Conservation (phyloP, 2,329 filamentous ascomycete species). For the Waltergamsia citrina region DNA sequence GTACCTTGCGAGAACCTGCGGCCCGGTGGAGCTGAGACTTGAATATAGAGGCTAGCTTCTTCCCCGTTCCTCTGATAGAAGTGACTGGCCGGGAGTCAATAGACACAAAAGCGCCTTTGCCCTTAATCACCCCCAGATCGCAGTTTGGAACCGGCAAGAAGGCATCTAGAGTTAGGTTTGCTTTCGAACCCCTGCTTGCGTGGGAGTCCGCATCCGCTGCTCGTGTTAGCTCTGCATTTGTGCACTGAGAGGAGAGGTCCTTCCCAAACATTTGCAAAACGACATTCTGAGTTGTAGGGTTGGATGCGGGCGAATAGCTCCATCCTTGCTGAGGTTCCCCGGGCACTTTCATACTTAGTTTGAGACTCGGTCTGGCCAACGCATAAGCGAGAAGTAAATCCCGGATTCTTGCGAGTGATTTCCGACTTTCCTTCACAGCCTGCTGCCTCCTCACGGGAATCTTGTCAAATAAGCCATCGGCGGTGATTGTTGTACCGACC, state of each 20-base stretch:
- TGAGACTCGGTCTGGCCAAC: slow-evolving; percentile 54
- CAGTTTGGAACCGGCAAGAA: slow-evolving; percentile 46
- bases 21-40: slow-evolving; percentile 34
- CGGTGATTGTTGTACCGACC: slow-evolving; percentile 59
- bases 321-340: slow-evolving; percentile 44
- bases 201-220: too few species aligned
- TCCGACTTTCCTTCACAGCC: slow-evolving; percentile 46
- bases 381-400: slow-evolving; percentile 54
- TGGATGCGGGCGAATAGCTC: slow-evolving; percentile 49
- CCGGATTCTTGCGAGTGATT: slow-evolving; percentile 47
- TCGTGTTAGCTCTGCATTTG: slow-evolving; percentile 11
- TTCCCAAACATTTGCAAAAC: slow-evolving; percentile 53
- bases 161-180: slow-evolving; percentile 44
- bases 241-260: slow-evolving; percentile 44
- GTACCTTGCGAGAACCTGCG: slow-evolving; percentile 12
- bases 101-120: slow-evolving; percentile 51
- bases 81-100: slow-evolving; percentile 60
- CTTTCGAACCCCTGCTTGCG: too few species aligned
- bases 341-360: slow-evolving; percentile 49
- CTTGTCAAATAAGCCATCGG: slow-evolving; percentile 46
- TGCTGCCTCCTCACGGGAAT: slow-evolving; percentile 55
- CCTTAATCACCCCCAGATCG: slow-evolving; percentile 28
- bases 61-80: slow-evolving; percentile 42
- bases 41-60: slow-evolving; percentile 46
- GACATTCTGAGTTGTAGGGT: slow-evolving; percentile 43